These are phyloP conservation scores for Pholiota molesta DNA, from an alignment of 768 basidiomycete genomes.

Conservation along the genomic window DNA sequence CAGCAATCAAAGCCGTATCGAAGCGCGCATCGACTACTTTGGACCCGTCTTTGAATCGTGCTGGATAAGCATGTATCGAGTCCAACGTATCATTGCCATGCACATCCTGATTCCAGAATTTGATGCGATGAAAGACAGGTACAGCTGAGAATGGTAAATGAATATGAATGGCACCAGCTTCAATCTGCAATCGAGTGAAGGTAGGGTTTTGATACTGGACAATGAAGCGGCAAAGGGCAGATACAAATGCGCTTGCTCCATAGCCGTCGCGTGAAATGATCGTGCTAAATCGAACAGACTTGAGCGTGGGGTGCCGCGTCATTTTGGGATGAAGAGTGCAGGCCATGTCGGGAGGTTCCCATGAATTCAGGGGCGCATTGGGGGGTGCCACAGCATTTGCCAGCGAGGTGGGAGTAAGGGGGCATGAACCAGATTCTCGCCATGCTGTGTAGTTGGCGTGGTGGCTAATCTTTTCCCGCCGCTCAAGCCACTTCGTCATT, in stretches of 20 bases:
- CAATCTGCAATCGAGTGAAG: neutral
- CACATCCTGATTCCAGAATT: neutral
- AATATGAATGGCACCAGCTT: neutral
- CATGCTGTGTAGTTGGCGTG: neutral
- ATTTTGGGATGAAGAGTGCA: neutral
- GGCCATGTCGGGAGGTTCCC: constrained; percentile 1
- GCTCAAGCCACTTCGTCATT: constrained; percentile 40
- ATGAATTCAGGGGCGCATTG: too few species aligned
- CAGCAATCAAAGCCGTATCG: neutral
- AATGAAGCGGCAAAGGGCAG: neutral
- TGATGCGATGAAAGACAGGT: neutral
- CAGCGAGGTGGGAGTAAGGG: too few species aligned
- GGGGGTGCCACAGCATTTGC: too few species aligned
- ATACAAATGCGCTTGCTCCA: neutral
- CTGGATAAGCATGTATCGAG: neutral
- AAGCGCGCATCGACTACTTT: neutral
- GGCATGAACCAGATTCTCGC: neutral
- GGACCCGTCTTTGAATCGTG: neutral
- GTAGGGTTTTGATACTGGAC: neutral
- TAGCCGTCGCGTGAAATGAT: neutral
- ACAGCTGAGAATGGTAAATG: neutral
- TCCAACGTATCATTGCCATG: neutral
- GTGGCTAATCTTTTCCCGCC: constrained; percentile 33
- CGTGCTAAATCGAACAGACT: neutral
- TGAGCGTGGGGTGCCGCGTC: neutral